phyloP scores from a whole-genome alignment of 2,329 filamentous ascomycete species.

The Monosporascus sp. region DNA sequence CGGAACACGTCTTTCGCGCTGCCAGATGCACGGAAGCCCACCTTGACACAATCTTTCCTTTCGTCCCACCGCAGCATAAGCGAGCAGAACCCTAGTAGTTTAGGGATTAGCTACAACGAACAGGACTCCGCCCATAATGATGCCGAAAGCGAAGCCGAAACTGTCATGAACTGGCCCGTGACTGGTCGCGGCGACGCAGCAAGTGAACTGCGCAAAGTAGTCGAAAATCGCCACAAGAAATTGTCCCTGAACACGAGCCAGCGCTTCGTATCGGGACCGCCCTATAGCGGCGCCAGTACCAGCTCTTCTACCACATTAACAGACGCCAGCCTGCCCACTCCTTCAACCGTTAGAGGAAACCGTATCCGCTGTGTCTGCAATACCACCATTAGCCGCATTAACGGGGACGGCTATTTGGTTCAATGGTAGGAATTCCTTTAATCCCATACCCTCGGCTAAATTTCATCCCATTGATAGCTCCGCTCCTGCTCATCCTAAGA shows the following conservation, averaged over 20 bases:
- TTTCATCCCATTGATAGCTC: too few species aligned
- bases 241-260: constrained; percentile 29
- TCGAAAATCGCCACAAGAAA: constrained; percentile 46
- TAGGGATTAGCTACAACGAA: constrained; percentile 31
- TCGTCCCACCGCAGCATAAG: constrained; percentile 43
- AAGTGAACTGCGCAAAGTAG: constrained; percentile 55
- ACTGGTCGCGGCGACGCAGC: constrained; percentile 49
- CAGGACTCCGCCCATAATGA: constrained; percentile 29
- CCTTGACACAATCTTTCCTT: constrained; percentile 40
- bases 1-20: constrained; percentile 54
- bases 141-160: constrained; percentile 56
- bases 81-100: constrained; percentile 43
- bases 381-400: constrained; percentile 24
- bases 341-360: constrained; percentile 37
- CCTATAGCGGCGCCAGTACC: constrained; percentile 24
- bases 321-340: constrained; percentile 43
- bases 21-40: constrained; percentile 47
- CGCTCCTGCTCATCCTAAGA: not conserved
- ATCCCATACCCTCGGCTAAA: not conserved
- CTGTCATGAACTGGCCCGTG: constrained; percentile 44
- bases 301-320: constrained; percentile 49
- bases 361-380: constrained; percentile 56
- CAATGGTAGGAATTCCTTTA: constrained; percentile 48
- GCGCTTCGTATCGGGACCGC: constrained; percentile 28
- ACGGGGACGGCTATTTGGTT: constrained; percentile 53